These are phyloP conservation scores for Rhizopus stolonifer DNA, from an alignment of 371 early-diverging fungal genomes.

Conservation along the genomic window DNA sequence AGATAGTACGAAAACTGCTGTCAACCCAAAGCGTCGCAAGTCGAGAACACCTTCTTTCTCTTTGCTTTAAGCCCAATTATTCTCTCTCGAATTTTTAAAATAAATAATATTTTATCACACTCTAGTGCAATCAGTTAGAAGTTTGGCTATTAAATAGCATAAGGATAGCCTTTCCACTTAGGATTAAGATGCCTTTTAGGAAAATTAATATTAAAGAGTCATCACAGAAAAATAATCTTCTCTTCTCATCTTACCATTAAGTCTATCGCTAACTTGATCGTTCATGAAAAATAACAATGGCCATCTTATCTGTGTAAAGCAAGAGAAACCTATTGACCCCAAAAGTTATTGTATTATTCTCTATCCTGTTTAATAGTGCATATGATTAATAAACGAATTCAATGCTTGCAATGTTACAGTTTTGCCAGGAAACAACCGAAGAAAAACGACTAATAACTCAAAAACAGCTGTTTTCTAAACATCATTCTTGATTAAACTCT, in stretches of 20 bases:
- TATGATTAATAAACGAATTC: slow-evolving; percentile 19
- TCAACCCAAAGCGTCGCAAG: slow-evolving; percentile 17
- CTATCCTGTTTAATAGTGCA: slow-evolving; percentile 15
- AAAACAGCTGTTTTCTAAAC: slow-evolving; percentile 17
- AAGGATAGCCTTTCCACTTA: slow-evolving; percentile 10
- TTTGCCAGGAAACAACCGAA: slow-evolving; percentile 18
- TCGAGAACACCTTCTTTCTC: slow-evolving; percentile 11
- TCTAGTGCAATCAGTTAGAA: slow-evolving; percentile 9
- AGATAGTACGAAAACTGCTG: slow-evolving; percentile 8
- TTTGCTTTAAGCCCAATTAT: slow-evolving; percentile 15
- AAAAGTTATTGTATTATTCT: slow-evolving; percentile 11
- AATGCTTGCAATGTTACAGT: slow-evolving; percentile 16
- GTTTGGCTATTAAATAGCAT: background rate
- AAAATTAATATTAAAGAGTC: slow-evolving; percentile 4
- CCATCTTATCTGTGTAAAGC: slow-evolving; percentile 7
- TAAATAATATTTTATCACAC: slow-evolving; percentile 5
- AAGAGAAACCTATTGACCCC: slow-evolving; percentile 12
- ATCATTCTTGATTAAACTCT: slow-evolving; percentile 13
- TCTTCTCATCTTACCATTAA: slow-evolving; percentile 12
- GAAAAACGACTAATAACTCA: slow-evolving; percentile 13
- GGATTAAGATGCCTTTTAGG: background rate
- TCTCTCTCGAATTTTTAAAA: slow-evolving; percentile 15
- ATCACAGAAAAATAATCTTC: slow-evolving; percentile 10
- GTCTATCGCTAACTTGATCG: slow-evolving; percentile 11
- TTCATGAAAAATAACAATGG: slow-evolving; percentile 13